Conservation (phyloP, 345 rosid genomes). For the Camelina sativa region DNA sequence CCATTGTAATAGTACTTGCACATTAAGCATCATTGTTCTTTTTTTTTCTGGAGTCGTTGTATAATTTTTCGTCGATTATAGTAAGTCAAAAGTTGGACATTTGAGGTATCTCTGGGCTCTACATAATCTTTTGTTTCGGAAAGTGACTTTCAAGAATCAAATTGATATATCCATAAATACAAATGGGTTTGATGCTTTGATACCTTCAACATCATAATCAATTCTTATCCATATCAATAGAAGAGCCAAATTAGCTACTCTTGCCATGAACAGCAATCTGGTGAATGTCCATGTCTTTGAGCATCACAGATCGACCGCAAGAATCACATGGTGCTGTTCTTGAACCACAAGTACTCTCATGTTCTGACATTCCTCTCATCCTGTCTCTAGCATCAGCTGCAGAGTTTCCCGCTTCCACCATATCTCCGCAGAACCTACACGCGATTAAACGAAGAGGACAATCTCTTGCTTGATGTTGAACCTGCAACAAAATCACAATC, state of each 20-base stretch:
- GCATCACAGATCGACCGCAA: slow-evolving; percentile 93
- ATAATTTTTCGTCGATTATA: slow-evolving; percentile 11
- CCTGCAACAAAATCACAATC: slow-evolving; percentile 50
- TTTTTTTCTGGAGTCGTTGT: not conserved
- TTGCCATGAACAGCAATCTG: slow-evolving; percentile 82
- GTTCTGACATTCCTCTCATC: slow-evolving; percentile 87
- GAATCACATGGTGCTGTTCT: slow-evolving; percentile 94
- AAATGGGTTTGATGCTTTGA: slow-evolving; percentile 26
- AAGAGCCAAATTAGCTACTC: slow-evolving; percentile 44
- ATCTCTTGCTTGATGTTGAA: slow-evolving; percentile 74
- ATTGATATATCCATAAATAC: slow-evolving; percentile 22
- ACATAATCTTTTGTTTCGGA: slow-evolving; percentile 2
- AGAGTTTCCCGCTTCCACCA: slow-evolving; percentile 84
- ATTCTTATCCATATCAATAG: slow-evolving; percentile 3
- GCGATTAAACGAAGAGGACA: slow-evolving; percentile 76
- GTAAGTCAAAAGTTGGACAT: slow-evolving; percentile 21
- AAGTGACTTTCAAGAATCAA: slow-evolving; percentile 31
- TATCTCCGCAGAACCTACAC: slow-evolving; percentile 91
- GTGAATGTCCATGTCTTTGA: slow-evolving; percentile 98
- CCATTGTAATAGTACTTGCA: slow-evolving; percentile 25
- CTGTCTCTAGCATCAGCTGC: slow-evolving; percentile 76
- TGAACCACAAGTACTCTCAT: slow-evolving; percentile 92
- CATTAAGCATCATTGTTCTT: slow-evolving; percentile 25
- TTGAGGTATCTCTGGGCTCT: slow-evolving; percentile 26
- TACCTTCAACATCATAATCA: slow-evolving; percentile 13